phyloP scores from a whole-genome alignment of 2,329 filamentous ascomycete species.

The Helotiales sp. region DNA sequence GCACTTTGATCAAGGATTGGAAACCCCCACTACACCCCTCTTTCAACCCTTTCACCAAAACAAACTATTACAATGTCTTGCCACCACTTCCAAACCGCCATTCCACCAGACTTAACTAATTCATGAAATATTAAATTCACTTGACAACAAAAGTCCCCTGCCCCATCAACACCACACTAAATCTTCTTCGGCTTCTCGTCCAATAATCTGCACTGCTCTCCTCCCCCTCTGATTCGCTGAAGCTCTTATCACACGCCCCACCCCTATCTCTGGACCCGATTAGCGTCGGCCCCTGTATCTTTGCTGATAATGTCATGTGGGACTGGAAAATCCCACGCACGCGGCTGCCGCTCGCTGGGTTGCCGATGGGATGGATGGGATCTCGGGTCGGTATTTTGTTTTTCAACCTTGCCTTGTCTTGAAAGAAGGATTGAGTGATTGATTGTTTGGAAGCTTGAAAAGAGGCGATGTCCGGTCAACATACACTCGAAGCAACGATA shows the following conservation, averaged over 20 bases:
- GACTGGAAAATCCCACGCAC: constrained; percentile 5
- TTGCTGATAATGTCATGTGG: not conserved
- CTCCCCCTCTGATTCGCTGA: constrained; percentile 21
- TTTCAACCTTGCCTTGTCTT: not conserved
- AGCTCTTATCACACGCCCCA: constrained; percentile 24
- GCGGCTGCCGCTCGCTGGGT: constrained; percentile 12
- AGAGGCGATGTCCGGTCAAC: constrained; percentile 3
- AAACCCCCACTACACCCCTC: not conserved
- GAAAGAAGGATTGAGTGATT: too few relatives aligned
- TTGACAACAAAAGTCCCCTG: not conserved
- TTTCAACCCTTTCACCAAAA: too few relatives aligned
- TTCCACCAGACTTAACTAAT: too few relatives aligned
- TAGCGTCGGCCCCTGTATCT: not conserved
- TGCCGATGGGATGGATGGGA: not conserved
- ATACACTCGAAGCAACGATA: not conserved
- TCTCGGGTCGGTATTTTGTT: not conserved
- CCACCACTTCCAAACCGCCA: too few relatives aligned
- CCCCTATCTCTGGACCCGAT: constrained; percentile 10
- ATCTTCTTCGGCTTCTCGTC: not conserved
- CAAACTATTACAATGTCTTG: too few relatives aligned
- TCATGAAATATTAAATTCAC: too few relatives aligned
- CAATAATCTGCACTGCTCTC: too few relatives aligned
- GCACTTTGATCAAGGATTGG: not conserved
- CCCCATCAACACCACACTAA: not conserved
- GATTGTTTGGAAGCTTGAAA: too few relatives aligned